These are phyloP conservation scores for Crithidia fasciculata DNA, from an alignment of 208 protist genomes.

Conservation along the genomic window DNA sequence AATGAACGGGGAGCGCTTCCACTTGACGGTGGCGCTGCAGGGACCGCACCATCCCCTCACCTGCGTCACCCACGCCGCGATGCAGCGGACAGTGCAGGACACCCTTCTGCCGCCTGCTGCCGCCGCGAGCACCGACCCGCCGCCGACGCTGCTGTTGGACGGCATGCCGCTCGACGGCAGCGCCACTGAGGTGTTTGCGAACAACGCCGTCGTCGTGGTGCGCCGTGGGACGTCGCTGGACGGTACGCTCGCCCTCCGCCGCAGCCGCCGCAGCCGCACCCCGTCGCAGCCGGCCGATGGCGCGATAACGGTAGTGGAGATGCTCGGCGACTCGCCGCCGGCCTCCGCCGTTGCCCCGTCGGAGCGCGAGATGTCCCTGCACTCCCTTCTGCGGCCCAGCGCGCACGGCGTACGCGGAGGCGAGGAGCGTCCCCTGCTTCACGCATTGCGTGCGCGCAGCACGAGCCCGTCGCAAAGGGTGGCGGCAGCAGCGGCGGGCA, in stretches of 20 bases:
- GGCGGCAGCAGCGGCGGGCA: not conserved
- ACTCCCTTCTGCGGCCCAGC: conserved; percentile 2
- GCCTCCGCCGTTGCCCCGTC: conserved; percentile 3
- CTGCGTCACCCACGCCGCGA: conserved; percentile 20
- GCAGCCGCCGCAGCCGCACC: not conserved
- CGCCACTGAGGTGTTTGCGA: conserved; percentile 14
- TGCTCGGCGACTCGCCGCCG: conserved; percentile 18
- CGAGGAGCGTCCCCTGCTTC: not conserved
- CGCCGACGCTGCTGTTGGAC: conserved; percentile 23
- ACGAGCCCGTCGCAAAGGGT: not conserved
- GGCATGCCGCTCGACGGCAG: conserved; percentile 25
- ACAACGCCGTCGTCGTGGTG: conserved; percentile 28
- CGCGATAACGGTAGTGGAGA: conserved; percentile 18
- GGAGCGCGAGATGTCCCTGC: conserved; percentile 26
- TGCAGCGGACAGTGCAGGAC: conserved; percentile 19
- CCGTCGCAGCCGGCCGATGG: conserved; percentile 16
- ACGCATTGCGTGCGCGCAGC: not conserved
- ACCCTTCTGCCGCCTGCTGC: conserved; percentile 5
- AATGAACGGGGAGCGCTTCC: conserved; percentile 16
- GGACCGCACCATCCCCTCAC: conserved; percentile 21
- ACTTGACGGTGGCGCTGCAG: conserved; percentile 21
- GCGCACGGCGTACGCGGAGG: not conserved
- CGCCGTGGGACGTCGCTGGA: conserved; percentile 6
- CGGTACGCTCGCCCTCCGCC: not conserved
- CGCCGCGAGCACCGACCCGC: conserved; percentile 4